Evolutionary conservation across 495 filamentous ascomycete species (phyloP).

Genomic region (Hypoxylon fragiforme): DNA sequence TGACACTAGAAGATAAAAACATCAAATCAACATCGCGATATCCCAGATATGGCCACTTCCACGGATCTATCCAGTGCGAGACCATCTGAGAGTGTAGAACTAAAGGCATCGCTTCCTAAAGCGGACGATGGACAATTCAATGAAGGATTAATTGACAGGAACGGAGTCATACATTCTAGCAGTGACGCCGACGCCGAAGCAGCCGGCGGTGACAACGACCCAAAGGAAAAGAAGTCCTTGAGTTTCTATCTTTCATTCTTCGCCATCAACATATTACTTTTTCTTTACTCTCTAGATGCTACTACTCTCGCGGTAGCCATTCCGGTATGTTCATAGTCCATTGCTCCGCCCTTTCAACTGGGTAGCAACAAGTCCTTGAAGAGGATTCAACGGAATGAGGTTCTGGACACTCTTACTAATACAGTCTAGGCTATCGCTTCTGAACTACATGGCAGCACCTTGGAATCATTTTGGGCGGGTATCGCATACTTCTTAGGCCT

Average conservation of each 20-base stretch:
- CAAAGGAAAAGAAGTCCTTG: slow-evolving; percentile 11
- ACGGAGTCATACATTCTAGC: slow-evolving; percentile 3
- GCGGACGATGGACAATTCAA: too few species aligned
- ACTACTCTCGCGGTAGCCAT: slow-evolving; percentile 28
- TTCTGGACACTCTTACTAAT: slow-evolving; percentile 1
- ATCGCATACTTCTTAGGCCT: slow-evolving; percentile 58
- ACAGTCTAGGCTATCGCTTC: slow-evolving; percentile 42
- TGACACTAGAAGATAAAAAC: too few species aligned
- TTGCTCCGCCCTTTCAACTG: neutral
- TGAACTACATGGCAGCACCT: slow-evolving; percentile 54
- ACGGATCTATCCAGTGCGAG: neutral
- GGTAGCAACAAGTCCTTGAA: too few species aligned
- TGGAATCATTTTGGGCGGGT: slow-evolving; percentile 63
- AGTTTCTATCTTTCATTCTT: slow-evolving; percentile 29
- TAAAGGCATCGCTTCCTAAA: slow-evolving; percentile 6
- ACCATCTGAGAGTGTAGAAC: slow-evolving; percentile 3
- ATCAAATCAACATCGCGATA: too few species aligned
- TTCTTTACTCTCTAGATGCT: slow-evolving; percentile 25
- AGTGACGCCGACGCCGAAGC: slow-evolving; percentile 4
- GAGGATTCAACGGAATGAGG: too few species aligned
- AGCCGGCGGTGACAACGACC: slow-evolving; percentile 1
- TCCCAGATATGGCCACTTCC: too few species aligned
- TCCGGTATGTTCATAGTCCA: slow-evolving; percentile 15
- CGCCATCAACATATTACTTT: slow-evolving; percentile 25
- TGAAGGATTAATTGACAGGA: neutral